Base-by-base conservation (phyloP, 441 rosid species). In the Euphorbia corollata region DNA sequence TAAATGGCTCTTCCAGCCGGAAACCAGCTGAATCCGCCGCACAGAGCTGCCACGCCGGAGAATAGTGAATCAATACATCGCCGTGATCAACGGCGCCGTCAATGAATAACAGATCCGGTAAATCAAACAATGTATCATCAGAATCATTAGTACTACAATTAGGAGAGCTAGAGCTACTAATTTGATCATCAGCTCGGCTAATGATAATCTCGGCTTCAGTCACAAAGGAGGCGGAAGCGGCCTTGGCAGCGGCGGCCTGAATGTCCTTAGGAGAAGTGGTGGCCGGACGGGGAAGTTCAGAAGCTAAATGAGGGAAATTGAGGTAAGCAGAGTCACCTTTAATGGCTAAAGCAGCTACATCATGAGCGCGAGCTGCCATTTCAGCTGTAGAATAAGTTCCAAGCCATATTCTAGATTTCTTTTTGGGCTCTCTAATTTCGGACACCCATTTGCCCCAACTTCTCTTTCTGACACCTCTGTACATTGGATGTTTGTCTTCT, bases 361-460 rank as follows among this genome's bases (percentile, higher is more conserved):
- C 95, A 30, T 88, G 95, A 24, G 95, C 95, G 53, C 91, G 83
- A 74, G 91, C 91, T 2, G 95, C 95, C 95, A 86, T 88, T 70
- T 88, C 87, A 0, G 95, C 83, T 8, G 85, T 85, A 3, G 80
- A 81, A 78, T 73, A 88, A 16, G 95, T 88, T 6, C 95, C 95
- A 5, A 88, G 86, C 95, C 95, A 88, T 57, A 88, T 88, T 78
- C 95, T 81, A 18, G 95, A 88, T 67, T 88, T 88, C 75, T 88
- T 88, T 61, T 83, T 75, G 0, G 95, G 95, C 67, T 86, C 88
- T 59, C 95, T 76, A 68, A 88, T 88, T 66, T 88, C 95, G 0
- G 90, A 88, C 27, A 88, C 95, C 95, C 95, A 88, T 81, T 82
- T 88, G 11, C 95, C 95, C 95, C 95, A 88, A 20, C 84, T 84